phyloP scores from a whole-genome alignment of 78 protist species.

The Blattamonas nauphoetae region DNA sequence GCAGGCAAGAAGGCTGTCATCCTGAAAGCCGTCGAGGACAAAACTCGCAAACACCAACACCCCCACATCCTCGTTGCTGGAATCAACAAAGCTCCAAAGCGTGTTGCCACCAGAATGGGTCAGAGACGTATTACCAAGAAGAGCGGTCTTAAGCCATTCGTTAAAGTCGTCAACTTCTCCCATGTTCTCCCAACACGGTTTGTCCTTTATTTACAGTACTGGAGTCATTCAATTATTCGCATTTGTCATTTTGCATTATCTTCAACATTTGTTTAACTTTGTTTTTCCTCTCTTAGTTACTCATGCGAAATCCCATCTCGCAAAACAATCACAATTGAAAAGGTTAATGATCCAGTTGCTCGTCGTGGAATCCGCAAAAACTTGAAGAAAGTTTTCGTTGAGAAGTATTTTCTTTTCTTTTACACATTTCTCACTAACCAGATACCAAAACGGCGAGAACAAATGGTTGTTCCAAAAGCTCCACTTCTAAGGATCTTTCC shows the following conservation, averaged over 20 bases:
- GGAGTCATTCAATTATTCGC: neutral
- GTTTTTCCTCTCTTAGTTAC: neutral
- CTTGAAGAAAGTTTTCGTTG: constrained; percentile 47
- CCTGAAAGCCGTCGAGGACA: constrained; percentile 69
- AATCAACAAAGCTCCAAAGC: constrained; percentile 71
- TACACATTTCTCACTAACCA: constrained; percentile 1
- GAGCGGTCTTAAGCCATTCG: constrained; percentile 78
- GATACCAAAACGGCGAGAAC: constrained; percentile 84
- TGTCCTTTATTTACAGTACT: neutral
- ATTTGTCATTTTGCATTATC: neutral
- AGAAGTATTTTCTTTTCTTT: neutral
- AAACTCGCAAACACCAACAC: constrained; percentile 64
- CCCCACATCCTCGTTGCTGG: constrained; percentile 93
- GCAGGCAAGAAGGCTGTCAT: constrained; percentile 96
- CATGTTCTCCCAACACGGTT: constrained; percentile 96
- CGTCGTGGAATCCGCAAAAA: constrained; percentile 42
- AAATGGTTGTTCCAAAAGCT: constrained; percentile 94
- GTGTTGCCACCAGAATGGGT: constrained; percentile 66
- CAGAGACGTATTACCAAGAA: constrained; percentile 62
- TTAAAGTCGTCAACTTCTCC: constrained; percentile 85
- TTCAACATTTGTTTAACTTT: neutral
- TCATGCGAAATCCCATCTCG: constrained; percentile 7
- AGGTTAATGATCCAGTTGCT: constrained; percentile 17
- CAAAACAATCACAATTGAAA: constrained; percentile 34
- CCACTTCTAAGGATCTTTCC: constrained; percentile 51